Base-by-base conservation (phyloP, 306 rosid genomes). In the barrel medic (Medicago truncatula) region DNA sequence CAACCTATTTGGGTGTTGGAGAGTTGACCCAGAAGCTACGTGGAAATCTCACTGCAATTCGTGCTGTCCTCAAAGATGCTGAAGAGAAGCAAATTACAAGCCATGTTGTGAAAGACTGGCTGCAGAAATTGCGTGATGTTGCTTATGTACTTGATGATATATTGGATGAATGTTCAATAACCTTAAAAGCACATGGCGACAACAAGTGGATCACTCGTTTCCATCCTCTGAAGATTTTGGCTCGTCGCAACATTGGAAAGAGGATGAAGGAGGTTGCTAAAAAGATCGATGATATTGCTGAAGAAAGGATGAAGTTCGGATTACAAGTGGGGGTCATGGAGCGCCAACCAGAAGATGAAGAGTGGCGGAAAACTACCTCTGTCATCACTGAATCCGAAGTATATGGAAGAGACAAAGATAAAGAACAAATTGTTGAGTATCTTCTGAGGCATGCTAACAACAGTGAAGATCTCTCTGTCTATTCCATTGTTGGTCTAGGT, bases 201-300 rank as follows among this genome's bases (percentile, higher is more conserved):
- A 12, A 44, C n/a, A 44, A 44, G 50, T 44, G 50, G 4, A 12
- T 44, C n/a, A 44, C n/a, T 1, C 6, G 50, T 44, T 44, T 44
- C 50, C 50, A 4, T 44, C 50, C 28, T 23, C 1, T 1, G 28
- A 2, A 23, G 1, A 23, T 23, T 23, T 23, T 23, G 1, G 75
- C 39, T 58, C 79, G 76, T n/a, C 8, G 9, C 2, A 0, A 25
- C 5, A 31, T 72, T 38, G 71, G 75, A 4, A 80, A 67, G 38
- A 80, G 57, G 46, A 43, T 80, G 83, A 67, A 67, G 20, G 20
- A 46, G 9, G 25, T 67, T 7, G 9, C 18, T 0, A 4, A 67
- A 1, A 74, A 57, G 13, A 57, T 80, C 15, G 2, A 73, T 5
- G 18, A 4, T 16, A 67, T 80, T 57, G 13, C 46, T 67, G 44